Percentiles rank a stretch among this genome's conserved stretches.
Conservation (phyloP, 2,329 filamentous ascomycete species). For the Sporothrix brunneoviolacea region DNA sequence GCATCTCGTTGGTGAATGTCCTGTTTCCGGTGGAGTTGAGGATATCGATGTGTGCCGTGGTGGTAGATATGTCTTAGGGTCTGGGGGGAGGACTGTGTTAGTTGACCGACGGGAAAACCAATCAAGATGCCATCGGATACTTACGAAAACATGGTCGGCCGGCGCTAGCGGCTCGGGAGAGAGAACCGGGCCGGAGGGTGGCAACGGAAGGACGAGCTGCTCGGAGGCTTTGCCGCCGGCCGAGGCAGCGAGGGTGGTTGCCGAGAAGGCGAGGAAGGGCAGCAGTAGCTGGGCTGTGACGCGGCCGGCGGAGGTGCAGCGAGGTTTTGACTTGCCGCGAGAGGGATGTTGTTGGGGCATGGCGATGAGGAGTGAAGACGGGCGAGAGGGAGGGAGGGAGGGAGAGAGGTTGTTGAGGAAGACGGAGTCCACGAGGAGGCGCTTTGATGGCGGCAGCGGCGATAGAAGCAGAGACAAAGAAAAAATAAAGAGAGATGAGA, state of each 20-base stretch:
- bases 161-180: slow-evolving; percentile 39
- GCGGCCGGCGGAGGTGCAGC: slow-evolving; percentile 52
- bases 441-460: background rate
- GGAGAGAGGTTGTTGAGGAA: background rate
- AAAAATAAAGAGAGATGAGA: background rate
- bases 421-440: background rate
- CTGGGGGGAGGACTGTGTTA: slow-evolving; percentile 24
- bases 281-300: slow-evolving; percentile 58
- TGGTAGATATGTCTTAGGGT: slow-evolving; percentile 86
- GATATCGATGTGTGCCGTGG: slow-evolving; percentile 76
- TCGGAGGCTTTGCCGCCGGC: slow-evolving; percentile 27
- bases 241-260: slow-evolving; percentile 29
- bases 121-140: slow-evolving; percentile 17
- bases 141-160: slow-evolving; percentile 50
- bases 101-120: background rate
- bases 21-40: slow-evolving; percentile 66
- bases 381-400: background rate
- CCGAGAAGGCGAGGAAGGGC: slow-evolving; percentile 58
- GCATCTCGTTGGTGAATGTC: slow-evolving; percentile 59
- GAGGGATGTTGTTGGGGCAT: slow-evolving; percentile 20
- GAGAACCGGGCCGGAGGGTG: slow-evolving; percentile 34
- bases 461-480: background rate
- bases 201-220: slow-evolving; percentile 37
- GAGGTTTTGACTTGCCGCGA: slow-evolving; percentile 16
- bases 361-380: background rate